phyloP scores from a whole-genome alignment of 2,329 filamentous ascomycete genomes.

The Xylariaceae sp. region DNA sequence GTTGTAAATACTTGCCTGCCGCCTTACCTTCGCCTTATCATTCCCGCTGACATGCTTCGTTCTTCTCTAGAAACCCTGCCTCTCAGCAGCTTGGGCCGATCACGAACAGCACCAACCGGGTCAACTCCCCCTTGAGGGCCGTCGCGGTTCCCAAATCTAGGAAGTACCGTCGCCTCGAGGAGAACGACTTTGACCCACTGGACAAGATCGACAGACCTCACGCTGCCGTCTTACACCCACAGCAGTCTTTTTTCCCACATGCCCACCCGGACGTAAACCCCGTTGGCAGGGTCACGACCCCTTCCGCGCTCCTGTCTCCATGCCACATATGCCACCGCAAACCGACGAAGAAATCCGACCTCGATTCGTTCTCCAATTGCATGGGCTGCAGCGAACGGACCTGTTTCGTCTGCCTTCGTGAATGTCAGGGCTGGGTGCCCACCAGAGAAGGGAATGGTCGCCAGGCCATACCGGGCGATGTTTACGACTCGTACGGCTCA shows the following conservation, averaged over 20 bases:
- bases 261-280: conserved; percentile 23
- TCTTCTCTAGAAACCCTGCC: conserved; percentile 14
- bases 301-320: conserved; percentile 39
- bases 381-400: conserved; percentile 56
- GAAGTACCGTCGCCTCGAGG: conserved; percentile 23
- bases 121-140: conserved; percentile 19
- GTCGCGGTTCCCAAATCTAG: conserved; percentile 27
- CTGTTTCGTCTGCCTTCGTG: conserved; percentile 64
- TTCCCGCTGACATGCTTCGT: neutral
- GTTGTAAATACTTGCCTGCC: conserved; percentile 21
- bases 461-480: conserved; percentile 17
- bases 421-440: conserved; percentile 51
- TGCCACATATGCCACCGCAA: conserved; percentile 65
- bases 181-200: conserved; percentile 13
- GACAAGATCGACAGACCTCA: conserved; percentile 6
- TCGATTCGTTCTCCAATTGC: conserved; percentile 62
- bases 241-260: conserved; percentile 26
- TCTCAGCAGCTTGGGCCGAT: conserved; percentile 22
- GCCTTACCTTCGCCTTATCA: conserved; percentile 6
- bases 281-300: conserved; percentile 17
- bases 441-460: neutral
- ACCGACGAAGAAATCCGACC: conserved; percentile 59
- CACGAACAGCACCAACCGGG: conserved; percentile 28
- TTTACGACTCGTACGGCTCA: conserved; percentile 37
- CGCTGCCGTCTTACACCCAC: conserved; percentile 4